Base-by-base conservation (phyloP, 768 basidiomycete species). In the Lactarius vividus region DNA sequence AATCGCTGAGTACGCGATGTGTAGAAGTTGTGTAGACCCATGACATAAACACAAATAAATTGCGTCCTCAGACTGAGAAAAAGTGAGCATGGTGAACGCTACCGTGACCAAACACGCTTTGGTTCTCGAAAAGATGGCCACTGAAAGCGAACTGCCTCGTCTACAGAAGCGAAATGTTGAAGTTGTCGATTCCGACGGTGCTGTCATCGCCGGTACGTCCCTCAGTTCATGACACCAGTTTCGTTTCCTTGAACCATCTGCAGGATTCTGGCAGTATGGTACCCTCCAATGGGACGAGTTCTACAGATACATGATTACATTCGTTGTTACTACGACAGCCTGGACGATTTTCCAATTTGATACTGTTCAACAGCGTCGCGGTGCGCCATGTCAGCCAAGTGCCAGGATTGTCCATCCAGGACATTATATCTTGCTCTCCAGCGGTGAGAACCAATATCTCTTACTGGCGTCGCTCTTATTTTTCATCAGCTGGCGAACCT, bases 291-390 rank as follows among this genome's bases (percentile, higher is more conserved):
- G 55, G 62, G 62, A 58, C 5, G 63, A 58, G 28, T 63, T 58
- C 31, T 58, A 58, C 20, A 52, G 37, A 64, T 53, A 40, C 18
- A 7, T 53, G 15, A 59, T 3, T 3, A 15, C 20, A 13, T 53
- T 64, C 16, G 10, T 40, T 3, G 29, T 59, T 0, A 29, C 46
- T 9, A 1, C 13, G 23, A 31, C 46, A 1, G 18, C 5, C 28
- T 63, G 63, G 63, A 20, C 26, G 2, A 37, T 58, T 31, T 54
- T 54, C 9, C 23, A 42, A 9, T 58, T 31, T 29, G 62, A 63
- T 8, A 35, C 28, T 9, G 10, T 11, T 85, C 83, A 33, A 8
- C 62, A 58, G 26, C 56, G 39, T 29, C 57, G 6, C 2, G 63
- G 63, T 8, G 56, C 35, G 4, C 35, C 35, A 37, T 52, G 46